Evolutionary conservation across 1,284 basidiomycete genomes (phyloP), one percentile per base, ranked within the genome.

Genomic region (Vanrija sp.): DNA sequence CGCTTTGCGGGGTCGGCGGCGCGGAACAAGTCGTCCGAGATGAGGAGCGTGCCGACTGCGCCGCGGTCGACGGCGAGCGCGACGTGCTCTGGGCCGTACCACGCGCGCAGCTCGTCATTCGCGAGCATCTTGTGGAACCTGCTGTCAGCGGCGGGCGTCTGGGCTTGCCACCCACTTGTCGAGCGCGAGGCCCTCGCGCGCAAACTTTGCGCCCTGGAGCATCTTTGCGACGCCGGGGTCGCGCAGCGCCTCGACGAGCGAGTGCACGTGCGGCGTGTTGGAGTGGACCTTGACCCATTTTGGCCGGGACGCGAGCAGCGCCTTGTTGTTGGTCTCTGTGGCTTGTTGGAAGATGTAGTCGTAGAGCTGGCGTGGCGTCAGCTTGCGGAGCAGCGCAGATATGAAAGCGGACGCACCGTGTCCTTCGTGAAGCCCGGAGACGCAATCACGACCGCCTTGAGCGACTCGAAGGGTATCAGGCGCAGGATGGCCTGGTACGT

Each of bases 101-200:
- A 98, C 6, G 96, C 96, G 51, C 96, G 83, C 77, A 94, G 85
- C 73, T 98, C 94, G 67, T 98, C 93, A 6, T 82, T 83, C 0
- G 88, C 89, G 12, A 98, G 82, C 88, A 95, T 98, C 75, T 97
- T 97, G 79, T 91, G 91, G 77, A 97, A 97, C 67, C 92, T 96
- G 41, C 22, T 6, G 43, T 54, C 46, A 60, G 54, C 42, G 22
- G 14, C 4, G 35, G 41, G 35, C 5, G 19, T 15, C 35, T 9
- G 7, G 16, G 23, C 6, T 18, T 7, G 12, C 10, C 18, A 70
- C 78, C 52, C 61, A 92, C 91, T 83, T 92, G 74, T 96, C 92
- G 3, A 97, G 79, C 73, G 89, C 84, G 39, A 91, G 81, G 4
- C 93, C 94, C 76, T 98, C 96, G 48, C 89, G 82, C 0, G 96